Conservation (phyloP, 2,329 filamentous ascomycete species). For the Penicillium thymicola region DNA sequence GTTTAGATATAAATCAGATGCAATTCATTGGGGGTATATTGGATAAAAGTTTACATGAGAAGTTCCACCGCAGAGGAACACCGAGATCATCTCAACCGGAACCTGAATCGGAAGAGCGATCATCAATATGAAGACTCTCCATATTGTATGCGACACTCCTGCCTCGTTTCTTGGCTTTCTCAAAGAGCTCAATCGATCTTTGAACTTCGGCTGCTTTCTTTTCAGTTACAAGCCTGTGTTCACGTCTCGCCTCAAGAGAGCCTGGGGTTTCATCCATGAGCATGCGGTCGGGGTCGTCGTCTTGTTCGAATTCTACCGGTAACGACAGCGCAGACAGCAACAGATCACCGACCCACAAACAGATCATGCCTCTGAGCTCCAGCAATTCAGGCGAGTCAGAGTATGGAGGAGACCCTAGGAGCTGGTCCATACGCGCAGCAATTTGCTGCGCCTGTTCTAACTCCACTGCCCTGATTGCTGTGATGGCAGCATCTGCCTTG, state of each 20-base stretch:
- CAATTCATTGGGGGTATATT: constrained; percentile 2
- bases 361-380: constrained; percentile 68
- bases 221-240: constrained; percentile 34
- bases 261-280: constrained; percentile 22
- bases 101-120: constrained; percentile 10
- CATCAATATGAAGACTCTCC: constrained; percentile 30
- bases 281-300: constrained; percentile 16
- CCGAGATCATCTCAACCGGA: neutral
- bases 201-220: constrained; percentile 30
- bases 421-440: constrained; percentile 64
- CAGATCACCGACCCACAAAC: constrained; percentile 72
- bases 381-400: constrained; percentile 65
- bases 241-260: constrained; percentile 31
- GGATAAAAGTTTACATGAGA: neutral
- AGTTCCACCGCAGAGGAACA: neutral
- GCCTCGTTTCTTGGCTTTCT: constrained; percentile 33
- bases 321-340: constrained; percentile 34
- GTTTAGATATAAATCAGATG: neutral
- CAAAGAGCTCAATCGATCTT: constrained; percentile 35
- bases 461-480: constrained; percentile 49
- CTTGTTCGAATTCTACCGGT: constrained; percentile 13
- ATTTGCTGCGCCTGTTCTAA: constrained; percentile 61
- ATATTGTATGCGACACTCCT: constrained; percentile 31
- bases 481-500: constrained; percentile 35
- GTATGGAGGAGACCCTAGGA: constrained; percentile 69